A percentile compares a stretch with the other conserved stretches of the same genome.
Conservation (phyloP, 352 stramenopile species). For the Phytophthora pisi region DNA sequence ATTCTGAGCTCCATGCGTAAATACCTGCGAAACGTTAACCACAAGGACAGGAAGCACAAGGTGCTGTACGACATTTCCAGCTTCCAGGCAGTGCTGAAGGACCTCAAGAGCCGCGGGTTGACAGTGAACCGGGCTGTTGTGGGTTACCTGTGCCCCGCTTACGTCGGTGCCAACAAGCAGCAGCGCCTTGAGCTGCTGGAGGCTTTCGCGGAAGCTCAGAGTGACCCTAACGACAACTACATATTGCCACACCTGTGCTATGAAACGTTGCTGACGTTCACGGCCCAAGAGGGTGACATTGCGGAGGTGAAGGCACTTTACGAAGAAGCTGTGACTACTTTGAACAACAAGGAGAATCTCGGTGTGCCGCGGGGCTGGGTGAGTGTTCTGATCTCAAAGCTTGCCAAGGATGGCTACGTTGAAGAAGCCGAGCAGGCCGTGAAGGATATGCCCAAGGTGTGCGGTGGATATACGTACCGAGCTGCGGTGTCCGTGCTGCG, state of each 20-base stretch:
- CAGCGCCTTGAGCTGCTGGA: slow-evolving; percentile 66
- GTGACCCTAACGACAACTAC: slow-evolving; percentile 44
- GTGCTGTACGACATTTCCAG: slow-evolving; percentile 44
- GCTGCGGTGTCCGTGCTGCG: slow-evolving; percentile 51
- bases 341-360: slow-evolving; percentile 30
- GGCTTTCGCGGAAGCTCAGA: slow-evolving; percentile 45
- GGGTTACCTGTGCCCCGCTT: slow-evolving; percentile 50
- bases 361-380: slow-evolving; percentile 56
- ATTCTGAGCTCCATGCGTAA: slow-evolving; percentile 62
- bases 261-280: slow-evolving; percentile 47
- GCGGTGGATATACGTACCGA: slow-evolving; percentile 50
- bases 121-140: slow-evolving; percentile 50
- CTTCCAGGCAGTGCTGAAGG: slow-evolving; percentile 50
- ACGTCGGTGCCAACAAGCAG: slow-evolving; percentile 51
- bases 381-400: slow-evolving; percentile 47
- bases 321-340: slow-evolving; percentile 48
- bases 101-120: slow-evolving; percentile 45
- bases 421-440: slow-evolving; percentile 46
- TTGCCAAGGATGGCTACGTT: slow-evolving; percentile 39
- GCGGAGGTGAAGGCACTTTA: slow-evolving; percentile 51
- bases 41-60: slow-evolving; percentile 25
- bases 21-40: slow-evolving; percentile 13
- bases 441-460: slow-evolving; percentile 46
- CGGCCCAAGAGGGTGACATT: slow-evolving; percentile 40
- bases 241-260: slow-evolving; percentile 53